Evolutionary conservation across 2,329 filamentous ascomycete genomes (phyloP).

Genomic region (Calonectria multiphialidica): DNA sequence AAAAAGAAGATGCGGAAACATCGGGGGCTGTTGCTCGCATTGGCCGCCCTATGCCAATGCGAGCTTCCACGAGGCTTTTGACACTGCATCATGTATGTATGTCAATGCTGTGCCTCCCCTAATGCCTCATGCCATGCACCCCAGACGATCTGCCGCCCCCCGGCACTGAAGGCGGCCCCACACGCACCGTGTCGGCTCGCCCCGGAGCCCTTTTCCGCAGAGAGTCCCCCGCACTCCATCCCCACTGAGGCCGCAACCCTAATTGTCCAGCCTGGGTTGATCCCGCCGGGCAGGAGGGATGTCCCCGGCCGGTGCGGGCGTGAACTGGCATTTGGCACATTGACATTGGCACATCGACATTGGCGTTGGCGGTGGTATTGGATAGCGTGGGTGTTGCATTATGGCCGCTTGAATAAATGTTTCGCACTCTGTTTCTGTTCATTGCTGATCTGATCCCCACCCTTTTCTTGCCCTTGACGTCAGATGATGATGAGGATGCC

Average conservation of each 20-base stretch:
- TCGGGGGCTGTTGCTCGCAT: neutral
- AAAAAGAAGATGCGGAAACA: neutral
- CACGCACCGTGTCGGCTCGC: constrained; percentile 11
- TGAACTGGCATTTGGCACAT: no score
- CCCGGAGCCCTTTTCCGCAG: constrained; percentile 11
- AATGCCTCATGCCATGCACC: constrained; percentile 8
- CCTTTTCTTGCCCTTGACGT: neutral
- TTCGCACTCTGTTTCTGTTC: neutral
- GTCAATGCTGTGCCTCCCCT: constrained; percentile 7
- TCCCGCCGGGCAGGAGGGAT: neutral
- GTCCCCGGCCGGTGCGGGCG: no score
- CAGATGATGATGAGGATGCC: neutral
- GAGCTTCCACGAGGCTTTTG: neutral
- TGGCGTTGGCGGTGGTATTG: neutral
- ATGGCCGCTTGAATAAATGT: neutral
- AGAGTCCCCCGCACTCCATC: constrained; percentile 8
- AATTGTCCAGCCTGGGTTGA: constrained; percentile 3
- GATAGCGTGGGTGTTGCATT: neutral
- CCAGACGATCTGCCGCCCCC: constrained; percentile 12
- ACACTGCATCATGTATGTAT: constrained; percentile 1
- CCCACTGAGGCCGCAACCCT: constrained; percentile 16
- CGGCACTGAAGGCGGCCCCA: constrained; percentile 6
- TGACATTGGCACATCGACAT: no score
- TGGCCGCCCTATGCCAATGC: neutral
- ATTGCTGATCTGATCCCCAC: neutral